Evolutionary conservation across 2,329 filamentous ascomycete species (phyloP).

Genomic region (Colletotrichum karsti): DNA sequence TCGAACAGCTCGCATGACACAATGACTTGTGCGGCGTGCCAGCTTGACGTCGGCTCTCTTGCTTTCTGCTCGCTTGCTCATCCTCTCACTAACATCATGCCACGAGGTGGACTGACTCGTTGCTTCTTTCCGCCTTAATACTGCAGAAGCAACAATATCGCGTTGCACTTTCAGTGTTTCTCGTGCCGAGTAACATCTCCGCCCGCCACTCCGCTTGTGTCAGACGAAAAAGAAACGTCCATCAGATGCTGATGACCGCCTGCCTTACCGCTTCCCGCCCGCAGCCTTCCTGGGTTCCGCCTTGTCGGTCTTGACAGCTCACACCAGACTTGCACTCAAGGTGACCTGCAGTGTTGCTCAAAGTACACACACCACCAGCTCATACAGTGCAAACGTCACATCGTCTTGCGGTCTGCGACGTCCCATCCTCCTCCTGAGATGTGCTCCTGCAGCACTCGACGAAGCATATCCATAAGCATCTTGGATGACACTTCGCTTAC

Average conservation of each 20-base stretch:
- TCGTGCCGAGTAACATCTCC: neutral
- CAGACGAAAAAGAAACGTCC: conserved; percentile 6
- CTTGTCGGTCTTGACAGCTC: neutral
- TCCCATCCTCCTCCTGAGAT: neutral
- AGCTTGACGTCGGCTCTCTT: neutral
- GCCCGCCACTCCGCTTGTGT: neutral
- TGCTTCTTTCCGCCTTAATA: conserved; percentile 6
- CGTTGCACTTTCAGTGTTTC: neutral
- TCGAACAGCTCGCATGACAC: neutral
- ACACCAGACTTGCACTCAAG: too few species aligned
- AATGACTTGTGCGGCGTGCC: neutral
- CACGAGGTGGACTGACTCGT: neutral
- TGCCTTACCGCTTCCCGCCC: neutral
- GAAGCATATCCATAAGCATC: neutral
- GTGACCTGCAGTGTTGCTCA: neutral
- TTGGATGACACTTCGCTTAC: neutral
- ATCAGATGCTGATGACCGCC: neutral
- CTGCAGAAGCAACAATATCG: neutral
- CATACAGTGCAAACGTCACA: conserved; percentile 22
- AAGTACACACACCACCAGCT: neutral
- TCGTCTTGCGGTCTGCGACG: conserved; percentile 11
- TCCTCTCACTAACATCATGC: neutral
- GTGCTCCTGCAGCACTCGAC: neutral
- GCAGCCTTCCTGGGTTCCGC: neutral
- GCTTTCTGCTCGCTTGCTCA: neutral